phyloP scores from a whole-genome alignment of 345 rosid species.

The Syzygium aqueum region DNA sequence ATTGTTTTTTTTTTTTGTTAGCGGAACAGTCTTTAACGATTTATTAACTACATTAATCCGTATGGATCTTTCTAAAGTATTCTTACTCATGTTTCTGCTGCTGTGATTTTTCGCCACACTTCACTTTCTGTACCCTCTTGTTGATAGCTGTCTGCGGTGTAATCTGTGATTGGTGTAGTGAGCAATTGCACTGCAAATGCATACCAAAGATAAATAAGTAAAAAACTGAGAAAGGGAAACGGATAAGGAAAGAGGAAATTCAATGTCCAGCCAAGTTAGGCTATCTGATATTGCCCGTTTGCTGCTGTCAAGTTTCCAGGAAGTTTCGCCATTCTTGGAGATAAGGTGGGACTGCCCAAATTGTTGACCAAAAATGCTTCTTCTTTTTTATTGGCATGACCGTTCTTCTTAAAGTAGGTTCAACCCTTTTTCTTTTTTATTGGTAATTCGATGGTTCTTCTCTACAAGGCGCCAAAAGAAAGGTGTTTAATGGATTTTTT shows the following conservation, averaged over 20 bases:
- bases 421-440: background rate
- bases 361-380: background rate
- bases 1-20: background rate
- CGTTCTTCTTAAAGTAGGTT: background rate
- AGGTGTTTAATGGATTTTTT: background rate
- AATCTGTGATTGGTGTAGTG: background rate
- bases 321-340: background rate
- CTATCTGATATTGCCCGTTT: background rate
- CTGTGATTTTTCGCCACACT: background rate
- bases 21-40: background rate
- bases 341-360: background rate
- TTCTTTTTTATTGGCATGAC: background rate
- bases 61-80: background rate
- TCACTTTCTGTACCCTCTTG: background rate
- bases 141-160: background rate
- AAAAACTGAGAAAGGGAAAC: background rate
- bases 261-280: background rate
- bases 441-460: background rate
- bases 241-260: background rate
- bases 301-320: background rate
- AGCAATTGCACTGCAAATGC: background rate
- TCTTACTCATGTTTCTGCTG: background rate
- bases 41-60: background rate
- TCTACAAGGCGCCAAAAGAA: background rate
- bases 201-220: background rate